Evolutionary conservation across 495 filamentous ascomycete genomes (phyloP).

Genomic region (Hypomontagnella submonticulosa): DNA sequence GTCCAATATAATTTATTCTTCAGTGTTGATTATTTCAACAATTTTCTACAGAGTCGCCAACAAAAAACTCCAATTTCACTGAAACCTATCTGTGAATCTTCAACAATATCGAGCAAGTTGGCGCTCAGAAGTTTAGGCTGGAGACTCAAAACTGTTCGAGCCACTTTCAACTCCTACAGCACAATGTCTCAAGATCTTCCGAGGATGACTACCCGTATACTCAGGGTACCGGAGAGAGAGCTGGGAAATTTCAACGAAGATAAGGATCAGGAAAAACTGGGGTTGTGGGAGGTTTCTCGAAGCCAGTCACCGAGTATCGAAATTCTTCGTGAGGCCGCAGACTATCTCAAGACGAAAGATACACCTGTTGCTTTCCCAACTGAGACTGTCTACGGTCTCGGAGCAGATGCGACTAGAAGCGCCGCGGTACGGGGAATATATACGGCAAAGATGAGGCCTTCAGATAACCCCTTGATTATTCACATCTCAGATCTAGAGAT

Average conservation of each 20-base stretch:
- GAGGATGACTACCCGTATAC: conserved; percentile 28
- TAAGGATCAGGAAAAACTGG: conserved; percentile 37
- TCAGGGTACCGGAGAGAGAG: conserved; percentile 28
- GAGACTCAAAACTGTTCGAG: conserved; percentile 37
- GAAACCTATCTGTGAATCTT: background rate
- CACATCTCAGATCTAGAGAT: conserved; percentile 87
- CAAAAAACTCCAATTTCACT: too few relatives aligned
- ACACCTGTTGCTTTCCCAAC: conserved; percentile 94
- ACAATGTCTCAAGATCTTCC: conserved; percentile 46
- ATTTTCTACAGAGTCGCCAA: background rate
- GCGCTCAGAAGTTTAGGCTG: conserved; percentile 28
- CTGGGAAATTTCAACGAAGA: conserved; percentile 41
- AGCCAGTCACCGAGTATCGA: conserved; percentile 29
- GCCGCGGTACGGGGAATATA: conserved; percentile 92
- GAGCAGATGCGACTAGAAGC: conserved; percentile 89
- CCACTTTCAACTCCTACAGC: conserved; percentile 40
- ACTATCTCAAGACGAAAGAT: conserved; percentile 68
- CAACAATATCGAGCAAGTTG: conserved; percentile 35
- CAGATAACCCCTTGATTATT: conserved; percentile 95
- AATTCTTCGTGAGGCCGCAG: conserved; percentile 65
- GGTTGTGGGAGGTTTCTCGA: conserved; percentile 43
- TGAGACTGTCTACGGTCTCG: conserved; percentile 97
- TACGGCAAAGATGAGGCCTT: conserved; percentile 85
- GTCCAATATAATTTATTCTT: too few relatives aligned
- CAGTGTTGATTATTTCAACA: background rate